phyloP scores from a whole-genome alignment of 257 asterid genomes.

The Petunia secreta region DNA sequence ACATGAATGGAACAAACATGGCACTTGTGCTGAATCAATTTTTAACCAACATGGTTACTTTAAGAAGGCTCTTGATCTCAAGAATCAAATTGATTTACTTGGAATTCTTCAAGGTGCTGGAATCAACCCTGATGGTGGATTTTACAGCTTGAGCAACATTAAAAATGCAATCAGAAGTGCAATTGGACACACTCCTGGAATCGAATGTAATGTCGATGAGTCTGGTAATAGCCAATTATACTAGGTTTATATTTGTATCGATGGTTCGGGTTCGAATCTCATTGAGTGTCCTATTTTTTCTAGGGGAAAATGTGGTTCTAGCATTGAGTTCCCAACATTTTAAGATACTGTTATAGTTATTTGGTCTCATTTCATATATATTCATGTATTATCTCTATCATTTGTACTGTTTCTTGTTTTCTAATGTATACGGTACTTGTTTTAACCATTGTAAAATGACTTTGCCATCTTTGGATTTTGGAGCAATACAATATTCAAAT shows the following conservation, averaged over 20 bases:
- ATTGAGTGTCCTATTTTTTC: slow-evolving; percentile 68
- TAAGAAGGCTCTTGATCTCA: slow-evolving; percentile 57
- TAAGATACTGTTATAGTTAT: slow-evolving; percentile 21
- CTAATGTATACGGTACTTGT: neutral
- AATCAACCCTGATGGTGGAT: slow-evolving; percentile 44
- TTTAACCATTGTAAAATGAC: neutral
- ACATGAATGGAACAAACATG: slow-evolving; percentile 88
- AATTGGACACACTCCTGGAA: slow-evolving; percentile 52
- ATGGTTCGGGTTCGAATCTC: slow-evolving; percentile 46
- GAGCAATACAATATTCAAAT: neutral
- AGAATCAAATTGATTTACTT: slow-evolving; percentile 53
- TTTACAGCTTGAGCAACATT: slow-evolving; percentile 52
- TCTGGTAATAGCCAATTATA: slow-evolving; percentile 63
- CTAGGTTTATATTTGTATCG: slow-evolving; percentile 60
- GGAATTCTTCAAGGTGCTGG: slow-evolving; percentile 62
- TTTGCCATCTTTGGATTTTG: neutral
- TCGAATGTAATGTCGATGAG: slow-evolving; percentile 59
- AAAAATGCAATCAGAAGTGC: slow-evolving; percentile 42
- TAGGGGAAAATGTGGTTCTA: slow-evolving; percentile 52
- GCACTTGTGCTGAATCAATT: slow-evolving; percentile 64
- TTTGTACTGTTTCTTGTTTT: neutral
- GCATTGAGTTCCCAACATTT: slow-evolving; percentile 59
- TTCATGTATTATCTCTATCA: neutral
- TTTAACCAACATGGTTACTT: slow-evolving; percentile 70
- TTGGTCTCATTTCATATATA: neutral